Percentiles rank a stretch among this genome's conserved stretches.
Evolutionary conservation across 1,139 yeast genomes (phyloP).

Genomic region (Candida glucosophila): DNA sequence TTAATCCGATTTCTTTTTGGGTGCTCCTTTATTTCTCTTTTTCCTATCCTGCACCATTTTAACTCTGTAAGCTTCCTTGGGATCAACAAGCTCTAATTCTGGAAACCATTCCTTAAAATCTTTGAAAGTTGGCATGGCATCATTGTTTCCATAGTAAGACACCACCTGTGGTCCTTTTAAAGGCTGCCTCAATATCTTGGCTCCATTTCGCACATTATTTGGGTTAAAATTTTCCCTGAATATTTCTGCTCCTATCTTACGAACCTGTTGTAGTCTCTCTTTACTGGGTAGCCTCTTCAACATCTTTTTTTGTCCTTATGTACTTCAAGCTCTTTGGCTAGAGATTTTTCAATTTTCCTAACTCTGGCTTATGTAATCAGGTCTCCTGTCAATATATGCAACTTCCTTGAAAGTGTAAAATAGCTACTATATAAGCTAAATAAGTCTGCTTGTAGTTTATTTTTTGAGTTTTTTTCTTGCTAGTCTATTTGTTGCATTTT

Average conservation of each 20-base stretch:
- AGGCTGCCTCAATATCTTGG: slow-evolving; percentile 64
- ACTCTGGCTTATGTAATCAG: no score
- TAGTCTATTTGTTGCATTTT: no score
- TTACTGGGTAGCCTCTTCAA: slow-evolving; percentile 18
- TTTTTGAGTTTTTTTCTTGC: no score
- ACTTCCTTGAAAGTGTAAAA: no score
- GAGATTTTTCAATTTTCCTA: no score
- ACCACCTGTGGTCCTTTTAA: slow-evolving; percentile 69
- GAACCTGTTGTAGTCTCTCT: slow-evolving; percentile 21
- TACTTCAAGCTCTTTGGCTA: neutral
- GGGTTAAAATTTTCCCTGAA: slow-evolving; percentile 51
- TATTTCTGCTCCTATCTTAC: slow-evolving; percentile 22
- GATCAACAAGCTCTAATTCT: slow-evolving; percentile 58
- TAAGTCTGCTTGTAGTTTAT: no score
- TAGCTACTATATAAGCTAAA: no score
- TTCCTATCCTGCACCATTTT: slow-evolving; percentile 60
- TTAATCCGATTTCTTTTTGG: slow-evolving; percentile 52
- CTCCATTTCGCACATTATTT: slow-evolving; percentile 58
- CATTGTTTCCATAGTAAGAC: slow-evolving; percentile 70
- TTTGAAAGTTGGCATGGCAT: slow-evolving; percentile 50
- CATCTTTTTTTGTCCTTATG: slow-evolving; percentile 3
- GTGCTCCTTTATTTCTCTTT: slow-evolving; percentile 91
- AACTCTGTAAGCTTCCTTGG: slow-evolving; percentile 63
- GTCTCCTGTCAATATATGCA: no score
- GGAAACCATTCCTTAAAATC: slow-evolving; percentile 51